Conservation (phyloP, 2,329 filamentous ascomycete species). For the Incumbomyces delicatus region DNA sequence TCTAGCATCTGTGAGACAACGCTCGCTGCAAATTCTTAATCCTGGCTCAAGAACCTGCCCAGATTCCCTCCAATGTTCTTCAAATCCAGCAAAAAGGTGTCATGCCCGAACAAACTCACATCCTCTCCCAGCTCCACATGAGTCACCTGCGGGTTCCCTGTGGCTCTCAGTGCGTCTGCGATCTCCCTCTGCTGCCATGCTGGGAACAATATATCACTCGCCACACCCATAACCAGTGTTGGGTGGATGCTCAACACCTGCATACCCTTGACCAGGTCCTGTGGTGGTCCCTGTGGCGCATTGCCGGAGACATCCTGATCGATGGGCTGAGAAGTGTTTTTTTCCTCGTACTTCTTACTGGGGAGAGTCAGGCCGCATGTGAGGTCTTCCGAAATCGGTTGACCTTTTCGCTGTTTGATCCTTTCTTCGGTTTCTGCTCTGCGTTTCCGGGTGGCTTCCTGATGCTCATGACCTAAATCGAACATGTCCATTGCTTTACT, state of each 20-base stretch:
- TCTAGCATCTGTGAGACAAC: too few relatives aligned
- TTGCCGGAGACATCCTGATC: constrained; percentile 24
- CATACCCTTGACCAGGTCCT: constrained; percentile 71
- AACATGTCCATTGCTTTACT: constrained; percentile 99
- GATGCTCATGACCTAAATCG: constrained; percentile 68
- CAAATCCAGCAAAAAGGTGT: constrained; percentile 88
- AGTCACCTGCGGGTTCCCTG: constrained; percentile 70
- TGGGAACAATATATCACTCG: constrained; percentile 91
- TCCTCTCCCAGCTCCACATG: constrained; percentile 92
- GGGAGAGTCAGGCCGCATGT: constrained; percentile 75
- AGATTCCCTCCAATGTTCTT: constrained; percentile 83
- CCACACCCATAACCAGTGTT: constrained; percentile 82
- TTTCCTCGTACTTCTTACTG: constrained; percentile 75
- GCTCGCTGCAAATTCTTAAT: background rate
- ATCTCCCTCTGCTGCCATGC: constrained; percentile 97
- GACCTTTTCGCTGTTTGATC: constrained; percentile 38
- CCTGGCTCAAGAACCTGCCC: constrained; percentile 59
- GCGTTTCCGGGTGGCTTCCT: constrained; percentile 52
- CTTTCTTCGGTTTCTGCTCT: constrained; percentile 52
- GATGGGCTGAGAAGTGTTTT: constrained; percentile 36
- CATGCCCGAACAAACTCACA: constrained; percentile 88
- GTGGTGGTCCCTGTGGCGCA: constrained; percentile 50
- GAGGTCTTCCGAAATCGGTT: constrained; percentile 32
- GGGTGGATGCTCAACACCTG: constrained; percentile 63
- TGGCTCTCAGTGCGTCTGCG: constrained; percentile 66